A percentile compares a stretch with the other conserved stretches of the same genome.
These are phyloP conservation scores for Phialophora chinensis DNA, from an alignment of 2,329 filamentous ascomycete species.

Conservation along the genomic window DNA sequence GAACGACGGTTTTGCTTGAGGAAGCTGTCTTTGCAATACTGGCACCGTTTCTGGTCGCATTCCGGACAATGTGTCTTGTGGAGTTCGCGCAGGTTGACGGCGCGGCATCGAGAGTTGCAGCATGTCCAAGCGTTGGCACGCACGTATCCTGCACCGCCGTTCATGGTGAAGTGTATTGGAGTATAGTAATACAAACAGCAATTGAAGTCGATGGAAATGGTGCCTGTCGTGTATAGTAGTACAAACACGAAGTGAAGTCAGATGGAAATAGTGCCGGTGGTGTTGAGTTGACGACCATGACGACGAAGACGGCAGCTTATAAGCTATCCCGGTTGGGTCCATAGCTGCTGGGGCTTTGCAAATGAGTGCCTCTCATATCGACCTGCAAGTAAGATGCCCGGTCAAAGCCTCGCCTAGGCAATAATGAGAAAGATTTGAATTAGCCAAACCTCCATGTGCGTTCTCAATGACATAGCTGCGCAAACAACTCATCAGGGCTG, in stretches of 20 bases:
- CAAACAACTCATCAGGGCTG: neutral
- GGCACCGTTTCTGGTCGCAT: slow-evolving; percentile 1
- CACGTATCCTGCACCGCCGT: neutral
- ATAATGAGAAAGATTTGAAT: neutral
- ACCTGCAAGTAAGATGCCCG: neutral
- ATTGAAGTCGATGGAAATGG: neutral
- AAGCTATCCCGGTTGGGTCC: neutral
- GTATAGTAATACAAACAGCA: neutral
- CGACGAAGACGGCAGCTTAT: neutral
- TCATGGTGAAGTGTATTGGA: neutral
- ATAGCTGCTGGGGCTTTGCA: neutral
- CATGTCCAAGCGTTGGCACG: slow-evolving; percentile 1
- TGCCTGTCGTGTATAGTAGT: neutral
- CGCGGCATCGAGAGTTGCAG: neutral
- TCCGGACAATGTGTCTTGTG: slow-evolving; percentile 5
- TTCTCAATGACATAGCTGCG: neutral
- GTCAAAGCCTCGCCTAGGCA: neutral
- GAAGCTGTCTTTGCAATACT: neutral
- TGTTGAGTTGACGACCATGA: neutral
- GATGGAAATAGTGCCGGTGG: neutral
- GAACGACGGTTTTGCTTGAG: neutral
- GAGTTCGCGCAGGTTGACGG: neutral
- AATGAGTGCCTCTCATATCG: neutral
- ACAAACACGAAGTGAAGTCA: neutral
- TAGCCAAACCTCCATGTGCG: neutral